Conservation (phyloP, 441 rosid genomes). For the Croton laevigatus region DNA sequence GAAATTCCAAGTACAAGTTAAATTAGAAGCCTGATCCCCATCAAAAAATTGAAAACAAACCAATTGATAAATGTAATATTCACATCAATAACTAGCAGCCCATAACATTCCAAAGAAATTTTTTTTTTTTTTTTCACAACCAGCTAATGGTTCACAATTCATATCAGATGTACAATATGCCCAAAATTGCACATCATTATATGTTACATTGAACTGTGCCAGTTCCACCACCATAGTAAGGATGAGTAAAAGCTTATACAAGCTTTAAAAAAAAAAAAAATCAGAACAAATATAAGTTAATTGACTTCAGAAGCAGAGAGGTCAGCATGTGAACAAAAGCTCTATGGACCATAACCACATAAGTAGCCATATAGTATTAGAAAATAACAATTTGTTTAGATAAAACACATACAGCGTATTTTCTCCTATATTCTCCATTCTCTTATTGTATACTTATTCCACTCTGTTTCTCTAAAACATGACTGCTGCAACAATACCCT, state of each 20-base stretch:
- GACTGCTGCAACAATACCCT: background rate
- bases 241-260: constrained; percentile 1
- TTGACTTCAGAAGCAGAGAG: background rate
- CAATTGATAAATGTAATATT: background rate
- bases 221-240: background rate
- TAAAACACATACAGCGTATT: background rate
- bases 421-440: constrained; percentile 1
- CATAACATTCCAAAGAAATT: background rate
- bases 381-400: background rate
- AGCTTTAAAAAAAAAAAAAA: background rate
- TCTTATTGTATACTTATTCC: background rate
- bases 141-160: background rate
- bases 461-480: background rate
- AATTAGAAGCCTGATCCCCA: constrained; percentile 4
- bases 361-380: background rate
- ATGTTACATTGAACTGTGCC: background rate
- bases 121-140: background rate
- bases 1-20: background rate
- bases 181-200: background rate
- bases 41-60: background rate
- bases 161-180: background rate
- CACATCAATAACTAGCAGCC: background rate
- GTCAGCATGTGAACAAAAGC: background rate
- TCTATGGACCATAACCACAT: background rate
- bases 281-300: background rate